Evolutionary conservation across 345 rosid genomes (phyloP).

Genomic region (Clarkia xantiana): DNA sequence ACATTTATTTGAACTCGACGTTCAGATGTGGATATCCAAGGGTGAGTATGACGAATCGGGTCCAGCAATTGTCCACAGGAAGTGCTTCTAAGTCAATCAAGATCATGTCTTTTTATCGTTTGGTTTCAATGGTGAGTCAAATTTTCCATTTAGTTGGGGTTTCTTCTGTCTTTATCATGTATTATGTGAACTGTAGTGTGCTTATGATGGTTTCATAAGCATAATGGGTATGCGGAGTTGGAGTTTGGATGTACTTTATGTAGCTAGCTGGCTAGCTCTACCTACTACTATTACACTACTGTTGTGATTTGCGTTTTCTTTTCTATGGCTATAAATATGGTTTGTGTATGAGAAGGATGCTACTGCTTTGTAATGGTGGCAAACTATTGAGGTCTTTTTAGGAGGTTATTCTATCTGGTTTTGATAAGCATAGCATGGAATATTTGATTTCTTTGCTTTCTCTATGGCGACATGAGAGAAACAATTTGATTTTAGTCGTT

Average conservation of each 20-base stretch:
- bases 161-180: conserved; percentile 13
- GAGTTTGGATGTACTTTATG: neutral
- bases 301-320: no score
- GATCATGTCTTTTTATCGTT: conserved; percentile 8
- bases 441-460: no score
- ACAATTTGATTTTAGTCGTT: no score
- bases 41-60: conserved; percentile 51
- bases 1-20: neutral
- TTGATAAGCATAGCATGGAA: no score
- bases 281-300: no score
- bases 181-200: conserved; percentile 7
- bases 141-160: conserved; percentile 22
- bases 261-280: no score
- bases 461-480: no score
- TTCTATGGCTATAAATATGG: no score
- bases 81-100: conserved; percentile 35
- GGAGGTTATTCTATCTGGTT: no score
- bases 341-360: no score
- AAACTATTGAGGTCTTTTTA: no score
- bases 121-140: conserved; percentile 23
- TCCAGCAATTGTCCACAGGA: conserved; percentile 57
- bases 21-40: conserved; percentile 57
- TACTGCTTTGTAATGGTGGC: no score
- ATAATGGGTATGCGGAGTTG: neutral
- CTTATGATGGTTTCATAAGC: neutral